Percentiles rank a stretch among this genome's conserved stretches.
Evolutionary conservation across 2,329 filamentous ascomycete species (phyloP).

Genomic region (Calonectria pseudoturangicola): DNA sequence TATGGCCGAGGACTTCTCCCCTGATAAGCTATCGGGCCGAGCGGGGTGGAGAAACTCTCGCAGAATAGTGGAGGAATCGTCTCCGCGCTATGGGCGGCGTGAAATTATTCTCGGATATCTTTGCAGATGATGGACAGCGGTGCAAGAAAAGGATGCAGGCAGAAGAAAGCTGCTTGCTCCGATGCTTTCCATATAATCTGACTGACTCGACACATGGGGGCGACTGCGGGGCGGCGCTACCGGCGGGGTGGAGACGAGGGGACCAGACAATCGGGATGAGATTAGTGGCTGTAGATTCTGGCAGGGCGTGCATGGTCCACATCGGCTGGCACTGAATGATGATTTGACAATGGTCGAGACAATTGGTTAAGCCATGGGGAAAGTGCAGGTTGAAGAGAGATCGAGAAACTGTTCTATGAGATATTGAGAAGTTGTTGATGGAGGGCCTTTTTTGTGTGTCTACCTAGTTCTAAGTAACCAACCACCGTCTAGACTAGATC

Average conservation of each 20-base stretch:
- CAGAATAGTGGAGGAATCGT: not conserved
- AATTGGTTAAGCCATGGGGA: not conserved
- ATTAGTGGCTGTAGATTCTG: constrained; percentile 5
- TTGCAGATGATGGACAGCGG: not conserved
- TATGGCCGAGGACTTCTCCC: not conserved
- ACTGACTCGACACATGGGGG: constrained; percentile 1
- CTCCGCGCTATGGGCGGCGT: constrained; percentile 13
- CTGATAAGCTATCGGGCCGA: not conserved
- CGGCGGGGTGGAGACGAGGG: constrained; percentile 40
- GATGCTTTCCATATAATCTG: constrained; percentile 18
- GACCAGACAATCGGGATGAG: constrained; percentile 11
- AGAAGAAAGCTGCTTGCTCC: not conserved
- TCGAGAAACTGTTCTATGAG: too few relatives aligned
- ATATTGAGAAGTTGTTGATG: not conserved
- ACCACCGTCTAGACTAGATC: not conserved
- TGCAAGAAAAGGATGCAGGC: not conserved
- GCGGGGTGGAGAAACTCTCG: constrained; percentile 1
- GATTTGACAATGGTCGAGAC: too few relatives aligned
- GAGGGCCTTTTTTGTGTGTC: not conserved
- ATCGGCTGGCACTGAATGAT: not conserved
- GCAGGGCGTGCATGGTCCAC: not conserved
- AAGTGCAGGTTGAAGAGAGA: not conserved
- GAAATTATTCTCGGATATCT: not conserved
- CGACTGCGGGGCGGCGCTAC: constrained; percentile 43
- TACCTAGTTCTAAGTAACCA: too few relatives aligned